Evolutionary conservation across 1,139 yeast genomes (phyloP), one percentile per base, ranked within the genome.

Genomic region (Magnusiomyces tetraspermus): DNA sequence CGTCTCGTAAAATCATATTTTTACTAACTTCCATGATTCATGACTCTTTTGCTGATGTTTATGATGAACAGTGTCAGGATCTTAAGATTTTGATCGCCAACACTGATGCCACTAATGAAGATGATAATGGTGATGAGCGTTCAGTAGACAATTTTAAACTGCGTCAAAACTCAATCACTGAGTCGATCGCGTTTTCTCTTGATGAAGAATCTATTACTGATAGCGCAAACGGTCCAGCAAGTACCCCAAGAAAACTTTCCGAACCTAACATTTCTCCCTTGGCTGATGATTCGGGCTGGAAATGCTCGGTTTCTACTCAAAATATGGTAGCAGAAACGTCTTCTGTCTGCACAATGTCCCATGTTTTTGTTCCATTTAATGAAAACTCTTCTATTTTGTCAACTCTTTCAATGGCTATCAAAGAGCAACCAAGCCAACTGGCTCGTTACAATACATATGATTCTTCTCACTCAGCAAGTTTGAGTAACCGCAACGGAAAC

Each of bases 261-360:
- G 42, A 50, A 23, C 51, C 41, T 15, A 24, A 30, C 30, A 28
- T 38, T 49, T 30, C 31, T 13, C 51, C 40, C 11, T 24, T 48
- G 17, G 46, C 31, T 33, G 38, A 40, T 24, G 60, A 51, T 6
- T 57, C 56, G 0, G 65, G 65, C n/a, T 63, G 66, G 66, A 65
- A 63, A 33, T 56, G 62, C 13, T 61, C 63, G 13, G 56, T 55
- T 38, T 46, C 40, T 22, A 46, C 52, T 1, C 48, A 48, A 8
- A 55, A 59, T 4, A 54, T 50, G n/a, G 58, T 61, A 1, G 63
- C 57, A 4, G 55, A 56, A 49, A 50, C 59, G 36, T 41, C 57
- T 43, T 36, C 57, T 48, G 40, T 58, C 51, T 53, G 60, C 52
- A 47, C 62, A 2, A 58, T 62, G 53, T 62, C 66, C 1, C 64